Evolutionary conservation across 495 filamentous ascomycete genomes (phyloP), one percentile per base, ranked within the genome.

Genomic region (Patellaria atrata): DNA sequence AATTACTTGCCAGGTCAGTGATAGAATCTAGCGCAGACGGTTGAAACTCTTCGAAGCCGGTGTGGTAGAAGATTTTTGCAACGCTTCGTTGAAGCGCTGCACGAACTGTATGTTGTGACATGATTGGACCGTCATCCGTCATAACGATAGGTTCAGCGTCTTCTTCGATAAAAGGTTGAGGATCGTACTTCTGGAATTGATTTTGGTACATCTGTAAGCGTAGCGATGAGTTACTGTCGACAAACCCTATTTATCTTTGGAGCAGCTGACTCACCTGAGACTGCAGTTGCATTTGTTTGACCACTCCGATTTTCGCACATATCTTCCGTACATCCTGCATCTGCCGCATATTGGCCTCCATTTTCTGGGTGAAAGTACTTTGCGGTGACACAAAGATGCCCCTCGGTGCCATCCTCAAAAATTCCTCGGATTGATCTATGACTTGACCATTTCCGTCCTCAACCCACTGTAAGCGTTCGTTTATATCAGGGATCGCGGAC

Each of bases 261-360:
- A 47, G 45, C 37, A 22, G 18, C 23, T 32, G 3, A 18, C 2
- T 45, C 73, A 86, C 85, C 71, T 94, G 89, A 28, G 85, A 79
- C 51, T 99, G 91, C 20, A 94, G 64, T 54, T 96, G 91, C 89
- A 99, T 99, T 62, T 99, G 89, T 65, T 96, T 99, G 53, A 99
- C 85, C 39, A 99, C 79, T 19, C 82, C 75, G 51, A 96, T 86
- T 56, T 96, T 96, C 2, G 84, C 85, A 52, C 82, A 91, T 8
- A 99, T 69, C 54, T 94, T 96, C 45, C 91, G 67, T 0, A 89
- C 96, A 39, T 94, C 87, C 55, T 99, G 89, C 76, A 96, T 84
- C 51, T 94, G 85, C 24, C 71, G 70, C 63, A 96, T 79, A 47
- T 99, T 99, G 33, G 73, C 73, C 41, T 92, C 80, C 50, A 99